These are phyloP conservation scores for Fraxinus ornus DNA, from an alignment of 305 asterid genomes.

Conservation along the genomic window DNA sequence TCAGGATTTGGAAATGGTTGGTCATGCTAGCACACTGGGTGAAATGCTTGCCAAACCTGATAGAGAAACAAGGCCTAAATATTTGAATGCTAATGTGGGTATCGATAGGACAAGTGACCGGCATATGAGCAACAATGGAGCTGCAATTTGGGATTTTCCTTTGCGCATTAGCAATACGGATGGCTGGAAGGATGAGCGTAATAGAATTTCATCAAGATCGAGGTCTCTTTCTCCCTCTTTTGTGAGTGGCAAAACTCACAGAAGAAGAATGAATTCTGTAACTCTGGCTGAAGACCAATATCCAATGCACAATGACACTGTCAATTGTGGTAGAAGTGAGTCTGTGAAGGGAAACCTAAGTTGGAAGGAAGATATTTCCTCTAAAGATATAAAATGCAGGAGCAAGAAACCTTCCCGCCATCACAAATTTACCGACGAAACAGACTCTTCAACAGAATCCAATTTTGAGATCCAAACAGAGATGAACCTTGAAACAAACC, in stretches of 20 bases:
- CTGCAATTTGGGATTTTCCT: slow-evolving; percentile 39
- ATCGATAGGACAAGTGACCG: slow-evolving; percentile 30
- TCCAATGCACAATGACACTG: slow-evolving; percentile 30
- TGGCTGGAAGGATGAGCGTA: slow-evolving; percentile 66
- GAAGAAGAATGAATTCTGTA: slow-evolving; percentile 39
- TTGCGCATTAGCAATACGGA: slow-evolving; percentile 71
- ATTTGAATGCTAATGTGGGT: slow-evolving; percentile 35
- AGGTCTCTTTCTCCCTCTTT: slow-evolving; percentile 60
- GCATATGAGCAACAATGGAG: slow-evolving; percentile 33
- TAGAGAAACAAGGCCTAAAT: slow-evolving; percentile 33
- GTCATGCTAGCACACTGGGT: slow-evolving; percentile 65
- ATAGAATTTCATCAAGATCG: slow-evolving; percentile 50
- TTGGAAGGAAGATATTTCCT: slow-evolving; percentile 35
- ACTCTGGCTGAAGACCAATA: slow-evolving; percentile 33
- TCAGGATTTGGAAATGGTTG: slow-evolving; percentile 56
- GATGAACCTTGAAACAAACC: slow-evolving; percentile 33
- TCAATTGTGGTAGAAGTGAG: slow-evolving; percentile 38
- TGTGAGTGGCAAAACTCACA: slow-evolving; percentile 41
- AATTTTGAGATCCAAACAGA: slow-evolving; percentile 47
- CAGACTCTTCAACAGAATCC: slow-evolving; percentile 41
- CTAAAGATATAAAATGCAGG: slow-evolving; percentile 39
- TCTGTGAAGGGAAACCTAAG: slow-evolving; percentile 41
- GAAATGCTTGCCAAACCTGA: slow-evolving; percentile 79
- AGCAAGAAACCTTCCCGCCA: slow-evolving; percentile 40
- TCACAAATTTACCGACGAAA: slow-evolving; percentile 22